Base-by-base conservation (phyloP, 169 alveolate species). In the Hammondia hammondi region DNA sequence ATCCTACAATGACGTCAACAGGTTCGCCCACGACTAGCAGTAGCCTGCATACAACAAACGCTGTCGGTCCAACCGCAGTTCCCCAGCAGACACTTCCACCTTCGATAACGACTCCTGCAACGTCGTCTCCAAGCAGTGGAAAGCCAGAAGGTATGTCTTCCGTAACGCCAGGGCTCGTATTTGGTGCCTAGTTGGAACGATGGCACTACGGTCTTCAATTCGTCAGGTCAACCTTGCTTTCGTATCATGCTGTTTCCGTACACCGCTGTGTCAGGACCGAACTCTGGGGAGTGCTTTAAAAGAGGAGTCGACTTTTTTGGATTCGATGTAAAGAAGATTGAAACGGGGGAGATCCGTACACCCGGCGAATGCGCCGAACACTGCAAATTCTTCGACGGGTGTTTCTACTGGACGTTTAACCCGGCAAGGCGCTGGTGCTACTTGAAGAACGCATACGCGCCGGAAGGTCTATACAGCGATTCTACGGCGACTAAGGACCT, bases 381-480 rank as follows among this genome's bases (percentile, higher is more conserved):
- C 57, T 82, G 90, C 90, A 43, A 48, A 48, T 43, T 82, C 43
- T 37, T n/a, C 43, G 43, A 29, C 29, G 35, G 19, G 39, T 82
- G 90, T n/a, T 82, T 14, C 90, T 82, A 82, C 35, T 82, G 90
- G 90, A 82, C 90, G 21, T 82, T 82, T n/a, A 82, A 82, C 43
- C 90, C 24, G 46, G 43, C 37, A 19, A 21, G 90, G 45, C 61
- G 70, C n/a, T 82, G 90, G 90, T 82, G 90, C 70, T 82, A 82
- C 71, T 35, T 82, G 90, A 82, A 82, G 70, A 43, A 43, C 35
- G 90, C 37, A 10, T 14, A 43, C 24, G 90, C 90, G 9, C 90
- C 90, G n/a, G 61, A 43, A 29, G 90, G 90, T 17, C n/a, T 43
- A 10, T 27, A 82, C 70, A 21, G 70, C 39, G 90, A 82, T 35